A percentile compares a stretch with the other conserved stretches of the same genome.
phyloP scores from a whole-genome alignment of 2,329 filamentous ascomycete species.

The Rosellinia necatrix region DNA sequence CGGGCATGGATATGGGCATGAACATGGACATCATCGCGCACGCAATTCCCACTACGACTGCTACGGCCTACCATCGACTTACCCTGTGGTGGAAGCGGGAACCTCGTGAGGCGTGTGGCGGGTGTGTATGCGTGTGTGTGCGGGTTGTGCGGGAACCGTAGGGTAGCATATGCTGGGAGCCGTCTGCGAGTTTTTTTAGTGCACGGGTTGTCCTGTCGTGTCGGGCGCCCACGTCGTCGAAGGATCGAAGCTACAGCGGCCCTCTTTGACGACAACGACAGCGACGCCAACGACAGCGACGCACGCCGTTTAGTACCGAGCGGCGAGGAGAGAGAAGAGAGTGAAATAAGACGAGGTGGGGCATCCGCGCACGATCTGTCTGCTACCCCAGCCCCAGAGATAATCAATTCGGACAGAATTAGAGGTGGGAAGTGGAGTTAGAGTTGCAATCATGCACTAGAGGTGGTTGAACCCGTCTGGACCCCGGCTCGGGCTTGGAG shows the following conservation, averaged over 20 bases:
- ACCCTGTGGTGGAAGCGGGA: too few species aligned
- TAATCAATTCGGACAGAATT: constrained; percentile 22
- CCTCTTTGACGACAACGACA: constrained; percentile 4
- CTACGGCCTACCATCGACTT: too few species aligned
- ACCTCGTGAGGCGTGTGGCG: constrained; percentile 17
- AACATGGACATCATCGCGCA: too few species aligned
- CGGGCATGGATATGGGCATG: too few species aligned
- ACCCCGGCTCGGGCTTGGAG: constrained; percentile 20
- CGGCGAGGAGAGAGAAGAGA: not conserved
- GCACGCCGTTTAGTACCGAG: not conserved
- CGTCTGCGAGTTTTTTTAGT: constrained; percentile 7
- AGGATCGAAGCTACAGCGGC: constrained; percentile 7
- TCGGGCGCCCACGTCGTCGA: constrained; percentile 20
- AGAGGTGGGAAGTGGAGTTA: constrained; percentile 23
- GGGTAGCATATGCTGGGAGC: constrained; percentile 19
- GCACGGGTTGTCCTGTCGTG: constrained; percentile 2
- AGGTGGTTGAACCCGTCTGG: constrained; percentile 12
- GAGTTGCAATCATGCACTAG: constrained; percentile 18
- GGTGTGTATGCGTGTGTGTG: constrained; percentile 21
- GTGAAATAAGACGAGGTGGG: constrained; percentile 23
- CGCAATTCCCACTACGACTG: too few species aligned
- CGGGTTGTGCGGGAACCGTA: constrained; percentile 19
- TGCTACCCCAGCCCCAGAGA: constrained; percentile 30
- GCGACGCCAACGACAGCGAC: constrained; percentile 3
- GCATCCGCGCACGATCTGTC: constrained; percentile 24